These are phyloP conservation scores for Vickermania spadyakhi DNA, from an alignment of 208 protist species.

Conservation along the genomic window DNA sequence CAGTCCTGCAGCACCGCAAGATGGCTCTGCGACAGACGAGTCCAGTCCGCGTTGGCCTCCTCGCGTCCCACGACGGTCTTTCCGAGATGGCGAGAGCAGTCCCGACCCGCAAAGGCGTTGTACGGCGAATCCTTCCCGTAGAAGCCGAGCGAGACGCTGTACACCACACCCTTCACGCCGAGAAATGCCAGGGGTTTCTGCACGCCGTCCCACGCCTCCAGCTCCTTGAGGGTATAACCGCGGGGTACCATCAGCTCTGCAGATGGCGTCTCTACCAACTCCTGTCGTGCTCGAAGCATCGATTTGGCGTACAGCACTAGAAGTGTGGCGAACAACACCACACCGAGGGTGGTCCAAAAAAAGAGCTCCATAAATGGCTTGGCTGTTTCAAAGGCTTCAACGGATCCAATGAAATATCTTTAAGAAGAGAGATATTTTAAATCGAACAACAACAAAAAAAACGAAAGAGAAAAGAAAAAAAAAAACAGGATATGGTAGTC, in stretches of 20 bases:
- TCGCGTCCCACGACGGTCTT: conserved; percentile 71
- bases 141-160: conserved; percentile 65
- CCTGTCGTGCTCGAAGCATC: conserved; percentile 24
- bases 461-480: conserved; percentile 2
- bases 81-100: conserved; percentile 77
- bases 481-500: not conserved
- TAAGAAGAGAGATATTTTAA: not conserved
- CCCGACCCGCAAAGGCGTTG: conserved; percentile 78
- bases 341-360: not conserved
- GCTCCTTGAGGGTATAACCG: conserved; percentile 70
- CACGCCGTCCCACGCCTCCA: conserved; percentile 64
- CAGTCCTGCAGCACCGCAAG: conserved; percentile 74
- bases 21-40: conserved; percentile 46
- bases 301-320: conserved; percentile 13
- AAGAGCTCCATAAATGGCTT: conserved; percentile 3
- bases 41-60: conserved; percentile 82
- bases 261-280: conserved; percentile 31
- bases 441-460: not conserved
- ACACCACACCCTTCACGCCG: conserved; percentile 77
- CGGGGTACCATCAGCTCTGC: conserved; percentile 45
- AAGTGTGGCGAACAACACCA: conserved; percentile 12
- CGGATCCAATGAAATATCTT: not conserved
- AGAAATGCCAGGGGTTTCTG: conserved; percentile 60
- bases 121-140: conserved; percentile 73
- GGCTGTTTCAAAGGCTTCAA: no score